A percentile compares a stretch with the other conserved stretches of the same genome.
Evolutionary conservation across 345 rosid species (phyloP).

Genomic region (Conringia planisiliqua): DNA sequence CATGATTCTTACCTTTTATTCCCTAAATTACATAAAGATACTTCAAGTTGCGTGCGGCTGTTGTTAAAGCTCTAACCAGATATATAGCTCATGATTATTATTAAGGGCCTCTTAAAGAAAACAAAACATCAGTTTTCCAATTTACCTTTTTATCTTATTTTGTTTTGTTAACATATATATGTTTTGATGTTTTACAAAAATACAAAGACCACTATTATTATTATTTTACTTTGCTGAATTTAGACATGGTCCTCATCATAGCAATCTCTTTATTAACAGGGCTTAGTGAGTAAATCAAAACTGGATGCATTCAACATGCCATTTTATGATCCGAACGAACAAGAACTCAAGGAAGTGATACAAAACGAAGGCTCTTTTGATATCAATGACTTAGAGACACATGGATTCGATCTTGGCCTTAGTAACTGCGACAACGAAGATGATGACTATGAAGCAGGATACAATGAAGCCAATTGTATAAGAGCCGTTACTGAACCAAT

Average conservation of each 20-base stretch:
- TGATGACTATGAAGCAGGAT: not conserved
- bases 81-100: not conserved
- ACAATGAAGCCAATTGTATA: conserved; percentile 34
- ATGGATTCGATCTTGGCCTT: conserved; percentile 19
- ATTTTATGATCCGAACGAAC: conserved; percentile 28
- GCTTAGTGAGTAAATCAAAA: conserved; percentile 36
- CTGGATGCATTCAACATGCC: conserved; percentile 44
- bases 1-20: too few species aligned
- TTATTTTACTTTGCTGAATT: not conserved
- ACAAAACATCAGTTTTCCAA: not conserved
- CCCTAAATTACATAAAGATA: too few species aligned
- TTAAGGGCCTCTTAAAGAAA: not conserved
- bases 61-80: not conserved
- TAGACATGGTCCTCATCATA: not conserved
- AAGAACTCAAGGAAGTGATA: conserved; percentile 33
- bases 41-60: too few species aligned
- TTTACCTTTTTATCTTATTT: too few species aligned
- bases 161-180: not conserved
- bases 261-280: conserved; percentile 25
- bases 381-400: conserved; percentile 26
- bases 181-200: not conserved
- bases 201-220: not conserved
- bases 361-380: conserved; percentile 39
- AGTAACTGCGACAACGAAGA: not conserved
- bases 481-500: conserved; percentile 31